Percentiles rank a stretch among this genome's conserved stretches.
Evolutionary conservation across 2,329 filamentous ascomycete species (phyloP).

Genomic region (Talaromyces sp.): DNA sequence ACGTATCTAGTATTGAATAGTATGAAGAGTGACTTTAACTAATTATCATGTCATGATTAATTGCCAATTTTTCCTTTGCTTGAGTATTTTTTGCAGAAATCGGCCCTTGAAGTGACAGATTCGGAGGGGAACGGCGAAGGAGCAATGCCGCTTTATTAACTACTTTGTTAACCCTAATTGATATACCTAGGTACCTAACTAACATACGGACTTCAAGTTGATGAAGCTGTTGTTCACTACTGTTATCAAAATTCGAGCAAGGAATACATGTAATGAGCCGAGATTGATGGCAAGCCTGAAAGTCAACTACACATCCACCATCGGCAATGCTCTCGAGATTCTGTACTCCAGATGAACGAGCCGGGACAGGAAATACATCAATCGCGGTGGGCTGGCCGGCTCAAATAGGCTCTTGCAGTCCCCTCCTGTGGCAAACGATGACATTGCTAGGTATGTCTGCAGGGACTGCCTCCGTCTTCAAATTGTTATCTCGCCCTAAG

Average conservation of each 20-base stretch:
- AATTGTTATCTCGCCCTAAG: background rate
- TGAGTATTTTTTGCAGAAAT: background rate
- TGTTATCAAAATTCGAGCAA: background rate
- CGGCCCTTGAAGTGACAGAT: background rate
- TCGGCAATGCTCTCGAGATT: background rate
- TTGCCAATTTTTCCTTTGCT: background rate
- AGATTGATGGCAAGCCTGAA: background rate
- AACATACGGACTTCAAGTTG: background rate
- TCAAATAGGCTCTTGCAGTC: background rate
- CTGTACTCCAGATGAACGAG: too few relatives aligned
- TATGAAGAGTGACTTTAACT: background rate
- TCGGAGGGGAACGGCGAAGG: background rate
- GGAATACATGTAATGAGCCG: background rate
- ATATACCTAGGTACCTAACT: too few relatives aligned
- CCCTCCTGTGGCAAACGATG: background rate
- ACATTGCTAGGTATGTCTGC: too few relatives aligned
- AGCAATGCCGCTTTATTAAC: background rate
- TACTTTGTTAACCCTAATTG: background rate
- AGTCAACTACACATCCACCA: background rate
- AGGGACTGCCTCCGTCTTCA: background rate
- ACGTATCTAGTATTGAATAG: too few relatives aligned
- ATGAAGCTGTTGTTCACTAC: background rate
- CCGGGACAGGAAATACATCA: too few relatives aligned
- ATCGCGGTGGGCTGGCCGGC: too few relatives aligned
- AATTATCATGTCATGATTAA: background rate